Evolutionary conservation across 257 asterid genomes (phyloP).

Genomic region (Eucommia ulmoides): DNA sequence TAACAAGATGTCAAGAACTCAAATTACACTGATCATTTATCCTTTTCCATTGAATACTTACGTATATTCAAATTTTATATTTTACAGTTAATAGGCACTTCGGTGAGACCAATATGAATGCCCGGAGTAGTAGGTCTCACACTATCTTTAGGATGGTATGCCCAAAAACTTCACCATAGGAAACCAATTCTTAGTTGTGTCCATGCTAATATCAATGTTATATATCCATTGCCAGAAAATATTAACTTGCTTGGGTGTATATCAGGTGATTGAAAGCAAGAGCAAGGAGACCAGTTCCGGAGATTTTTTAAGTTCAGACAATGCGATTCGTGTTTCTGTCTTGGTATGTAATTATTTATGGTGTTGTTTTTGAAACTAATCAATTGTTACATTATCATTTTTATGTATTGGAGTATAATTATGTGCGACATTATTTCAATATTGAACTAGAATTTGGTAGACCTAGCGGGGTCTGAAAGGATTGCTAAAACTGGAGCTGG

Average conservation of each 20-base stretch:
- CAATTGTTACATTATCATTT: too few relatives aligned
- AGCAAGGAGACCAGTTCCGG: conserved; percentile 32
- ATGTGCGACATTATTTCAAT: conserved; percentile 12
- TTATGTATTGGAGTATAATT: too few relatives aligned
- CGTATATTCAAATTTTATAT: conserved; percentile 5
- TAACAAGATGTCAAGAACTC: too few relatives aligned
- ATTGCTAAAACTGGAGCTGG: conserved; percentile 97
- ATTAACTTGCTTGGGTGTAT: conserved; percentile 11
- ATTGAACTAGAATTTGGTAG: conserved; percentile 67
- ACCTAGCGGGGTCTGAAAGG: conserved; percentile 96
- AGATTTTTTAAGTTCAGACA: conserved; percentile 43
- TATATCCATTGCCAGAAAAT: too few relatives aligned
- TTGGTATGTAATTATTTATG: conserved; percentile 87
- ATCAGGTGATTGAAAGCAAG: conserved; percentile 92
- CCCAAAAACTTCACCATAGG: conserved; percentile 4
- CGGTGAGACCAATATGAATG: conserved; percentile 98
- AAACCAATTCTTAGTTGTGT: conserved; percentile 6
- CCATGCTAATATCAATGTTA: conserved; percentile 3
- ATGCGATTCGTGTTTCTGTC: conserved; percentile 87
- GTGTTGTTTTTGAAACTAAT: too few relatives aligned
- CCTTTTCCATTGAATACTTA: conserved; percentile 8
- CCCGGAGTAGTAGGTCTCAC: conserved; percentile 94
- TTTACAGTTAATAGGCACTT: conserved; percentile 86
- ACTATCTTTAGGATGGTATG: conserved; percentile 94
- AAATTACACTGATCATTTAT: too few relatives aligned